Percentiles rank a stretch among this genome's conserved stretches.
Evolutionary conservation across 116 monocot genomes (phyloP).

Genomic region (Zostera marina): DNA sequence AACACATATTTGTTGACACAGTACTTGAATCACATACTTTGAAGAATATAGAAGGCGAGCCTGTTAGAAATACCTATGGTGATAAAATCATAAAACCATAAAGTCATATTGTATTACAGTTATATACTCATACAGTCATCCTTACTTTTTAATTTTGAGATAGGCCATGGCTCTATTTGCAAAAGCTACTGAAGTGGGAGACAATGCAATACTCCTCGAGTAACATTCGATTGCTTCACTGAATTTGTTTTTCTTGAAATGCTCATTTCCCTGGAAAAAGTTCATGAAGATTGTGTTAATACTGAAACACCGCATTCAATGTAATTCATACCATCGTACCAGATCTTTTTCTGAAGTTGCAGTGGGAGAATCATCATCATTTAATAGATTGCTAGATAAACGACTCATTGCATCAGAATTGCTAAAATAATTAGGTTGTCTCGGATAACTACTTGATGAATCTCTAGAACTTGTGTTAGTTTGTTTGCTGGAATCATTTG

Average conservation of each 20-base stretch:
- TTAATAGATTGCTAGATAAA: slow-evolving; percentile 13
- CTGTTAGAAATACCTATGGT: too few species aligned
- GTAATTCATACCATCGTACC: slow-evolving; percentile 14
- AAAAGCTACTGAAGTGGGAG: slow-evolving; percentile 79
- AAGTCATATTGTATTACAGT: too few species aligned
- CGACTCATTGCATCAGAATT: slow-evolving; percentile 15
- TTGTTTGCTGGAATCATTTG: too few species aligned
- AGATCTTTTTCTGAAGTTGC: slow-evolving; percentile 80
- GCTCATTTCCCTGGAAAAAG: slow-evolving; percentile 71
- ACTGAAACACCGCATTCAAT: not conserved
- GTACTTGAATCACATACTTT: not conserved
- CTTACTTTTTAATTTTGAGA: slow-evolving; percentile 76
- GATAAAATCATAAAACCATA: not conserved
- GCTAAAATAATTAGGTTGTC: slow-evolving; percentile 9
- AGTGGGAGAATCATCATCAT: slow-evolving; percentile 45
- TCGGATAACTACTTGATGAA: too few species aligned
- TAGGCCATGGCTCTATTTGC: slow-evolving; percentile 98
- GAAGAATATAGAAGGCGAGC: not conserved
- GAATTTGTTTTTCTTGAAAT: slow-evolving; percentile 80
- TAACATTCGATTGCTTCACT: slow-evolving; percentile 86
- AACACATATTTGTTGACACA: not conserved
- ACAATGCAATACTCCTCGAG: slow-evolving; percentile 78
- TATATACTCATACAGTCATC: too few species aligned
- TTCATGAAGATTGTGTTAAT: not conserved
- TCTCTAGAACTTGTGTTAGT: too few species aligned